A percentile compares a stretch with the other conserved stretches of the same genome.
phyloP scores from a whole-genome alignment of 2,329 filamentous ascomycete genomes.

The Cryphonectria parasitica region DNA sequence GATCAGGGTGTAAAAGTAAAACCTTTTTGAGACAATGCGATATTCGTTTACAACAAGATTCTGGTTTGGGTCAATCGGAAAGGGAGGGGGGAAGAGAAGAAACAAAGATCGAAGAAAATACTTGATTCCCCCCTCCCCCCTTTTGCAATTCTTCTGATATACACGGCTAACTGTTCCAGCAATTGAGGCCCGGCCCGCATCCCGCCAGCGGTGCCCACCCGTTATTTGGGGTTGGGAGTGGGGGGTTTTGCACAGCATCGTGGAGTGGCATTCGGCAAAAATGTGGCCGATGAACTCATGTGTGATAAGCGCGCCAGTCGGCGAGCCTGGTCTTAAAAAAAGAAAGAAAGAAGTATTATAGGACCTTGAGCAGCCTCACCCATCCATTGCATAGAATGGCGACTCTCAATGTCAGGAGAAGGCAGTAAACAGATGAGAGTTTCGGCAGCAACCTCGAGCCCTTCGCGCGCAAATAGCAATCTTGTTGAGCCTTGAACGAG shows the following conservation, averaged over 20 bases:
- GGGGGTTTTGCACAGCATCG: background rate
- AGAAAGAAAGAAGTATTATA: background rate
- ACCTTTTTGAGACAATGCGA: no score
- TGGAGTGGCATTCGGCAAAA: slow-evolving; percentile 5
- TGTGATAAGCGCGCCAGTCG: slow-evolving; percentile 3
- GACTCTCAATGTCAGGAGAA: background rate
- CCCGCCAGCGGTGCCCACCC: background rate
- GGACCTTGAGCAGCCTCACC: background rate
- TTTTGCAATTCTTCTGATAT: background rate
- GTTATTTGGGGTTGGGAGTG: no score
- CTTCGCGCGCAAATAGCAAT: background rate
- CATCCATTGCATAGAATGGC: background rate
- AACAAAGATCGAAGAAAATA: background rate
- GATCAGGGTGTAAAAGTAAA: no score
- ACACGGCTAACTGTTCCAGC: background rate
- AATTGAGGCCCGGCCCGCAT: slow-evolving; percentile 8
- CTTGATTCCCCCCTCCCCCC: background rate
- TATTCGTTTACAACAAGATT: no score
- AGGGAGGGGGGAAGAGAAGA: background rate
- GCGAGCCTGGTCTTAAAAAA: background rate
- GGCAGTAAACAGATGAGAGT: background rate
- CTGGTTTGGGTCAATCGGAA: no score
- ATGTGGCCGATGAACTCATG: background rate
- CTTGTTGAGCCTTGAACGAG: background rate
- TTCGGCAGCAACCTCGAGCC: background rate